Base-by-base conservation (phyloP, 129 eudicot species). In the Arctium lappa region DNA sequence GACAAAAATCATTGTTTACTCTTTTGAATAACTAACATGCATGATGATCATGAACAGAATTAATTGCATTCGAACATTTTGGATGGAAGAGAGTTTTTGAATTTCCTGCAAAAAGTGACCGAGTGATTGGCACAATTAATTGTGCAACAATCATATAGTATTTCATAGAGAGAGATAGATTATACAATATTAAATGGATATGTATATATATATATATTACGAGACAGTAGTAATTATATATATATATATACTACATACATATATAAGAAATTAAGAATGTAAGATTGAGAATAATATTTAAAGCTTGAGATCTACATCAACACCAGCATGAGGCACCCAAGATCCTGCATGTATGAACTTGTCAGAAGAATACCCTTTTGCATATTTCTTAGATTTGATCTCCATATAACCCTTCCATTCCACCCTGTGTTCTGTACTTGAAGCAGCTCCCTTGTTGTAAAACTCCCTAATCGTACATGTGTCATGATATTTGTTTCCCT, bases 371-470 rank as follows among this genome's bases (percentile, higher is more conserved):
- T 68, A 87, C 6, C 66, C 30, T 34, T 71, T 66, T 1, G 90
- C 90, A 53, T 83, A 76, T 36, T 42, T 60, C 75, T 81, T 69
- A 62, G 72, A 36, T 12, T 66, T 68, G 11, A 87, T n/a, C 2
- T 75, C 82, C 69, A 53, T 68, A 50, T 71, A 82, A 4, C 69
- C 69, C 32, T 44, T 70, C 90, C 90, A 87, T 18, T 72, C 16
- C 3, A 77, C 86, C 78, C 90, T 68, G 1, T 50, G 13, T 3
- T 73, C 60, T 0, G 88, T 80, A 32, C 11, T 34, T 0, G 90
- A 81, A 22, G 92, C 94, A 1, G 90, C 86, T 0, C 94, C 94
- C 34, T 83, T 80, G 72, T 90, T 90, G 1, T 69, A 85, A 31
- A 38, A 86, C 85, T 90, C 94, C 29, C 68, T 73, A 36, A 84